Evolutionary conservation across 1,284 basidiomycete species (phyloP), one percentile per base, ranked within the genome.

Genomic region (Peniophora sp.): DNA sequence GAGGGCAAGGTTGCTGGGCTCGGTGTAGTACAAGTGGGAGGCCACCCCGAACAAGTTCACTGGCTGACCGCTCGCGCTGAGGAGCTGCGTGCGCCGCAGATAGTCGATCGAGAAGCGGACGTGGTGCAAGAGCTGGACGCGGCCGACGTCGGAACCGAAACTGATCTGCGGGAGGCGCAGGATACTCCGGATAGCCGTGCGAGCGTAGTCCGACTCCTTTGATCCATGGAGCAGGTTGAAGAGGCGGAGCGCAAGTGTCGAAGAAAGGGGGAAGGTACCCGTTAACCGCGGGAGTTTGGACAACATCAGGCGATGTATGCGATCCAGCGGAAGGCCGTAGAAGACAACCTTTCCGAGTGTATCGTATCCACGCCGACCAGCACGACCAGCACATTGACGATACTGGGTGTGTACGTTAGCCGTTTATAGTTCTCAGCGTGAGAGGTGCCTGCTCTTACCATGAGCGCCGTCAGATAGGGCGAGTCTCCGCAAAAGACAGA

Each of bases 91-190:
- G 2, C 79, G 76, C 27, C 80, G 74, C 14, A 87, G 72, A 56
- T 83, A 86, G 51, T 87, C 85, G 51, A 87, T 79, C 52, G 76
- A 78, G 66, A 86, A 86, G n/a, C 83, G 71, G 24, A 85, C 60
- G 54, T 84, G 83, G 57, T 86, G 81, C 17, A 81, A 59, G 12
- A 85, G 64, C 54, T 85, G 80, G 9, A 75, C 63, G 51, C 65
- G 70, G 6, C 78, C 79, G 3, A 73, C 65, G 9, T 77, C 68
- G 0, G 78, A 82, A 22, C 69, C 64, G 56, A 83, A 77, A 52
- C 74, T 75, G 54, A 86, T 67, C 44, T 76, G 76, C 3, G 81
- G 79, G 5, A 87, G 69, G 14, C 68, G 66, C 46, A 85, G 60
- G 35, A 85, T 62, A 47, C 73, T 76, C 27, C 69, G 64, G 34